These are phyloP conservation scores for Pyricularia sp. DNA, from an alignment of 2,329 filamentous ascomycete genomes.

Conservation along the genomic window DNA sequence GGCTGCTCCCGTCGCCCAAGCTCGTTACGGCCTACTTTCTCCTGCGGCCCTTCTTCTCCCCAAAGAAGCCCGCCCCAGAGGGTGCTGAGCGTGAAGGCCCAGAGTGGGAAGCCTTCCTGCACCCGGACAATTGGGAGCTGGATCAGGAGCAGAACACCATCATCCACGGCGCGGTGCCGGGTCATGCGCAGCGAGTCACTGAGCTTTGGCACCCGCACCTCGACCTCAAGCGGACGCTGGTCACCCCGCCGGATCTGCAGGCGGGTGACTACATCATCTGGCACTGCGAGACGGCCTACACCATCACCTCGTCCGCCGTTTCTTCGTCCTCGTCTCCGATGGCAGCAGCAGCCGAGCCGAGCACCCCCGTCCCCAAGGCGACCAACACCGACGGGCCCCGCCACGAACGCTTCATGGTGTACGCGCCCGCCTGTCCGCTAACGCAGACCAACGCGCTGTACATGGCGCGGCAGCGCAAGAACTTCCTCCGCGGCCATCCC, in stretches of 20 bases:
- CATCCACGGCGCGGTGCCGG: conserved; percentile 48
- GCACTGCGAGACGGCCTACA: conserved; percentile 49
- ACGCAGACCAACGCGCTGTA: conserved; percentile 50
- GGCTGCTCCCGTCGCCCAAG: conserved; percentile 37
- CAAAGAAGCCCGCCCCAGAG: conserved; percentile 21
- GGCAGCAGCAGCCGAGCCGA: conserved; percentile 6
- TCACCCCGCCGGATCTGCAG: conserved; percentile 44
- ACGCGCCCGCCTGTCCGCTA: conserved; percentile 44
- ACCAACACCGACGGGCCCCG: conserved; percentile 25
- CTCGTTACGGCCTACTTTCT: conserved; percentile 38
- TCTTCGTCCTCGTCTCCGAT: conserved; percentile 21
- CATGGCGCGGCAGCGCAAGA: conserved; percentile 46
- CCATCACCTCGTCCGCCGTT: conserved; percentile 36
- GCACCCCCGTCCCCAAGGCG: conserved; percentile 19
- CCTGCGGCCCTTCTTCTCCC: conserved; percentile 42
- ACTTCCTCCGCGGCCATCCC: conserved; percentile 43
- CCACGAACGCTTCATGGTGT: conserved; percentile 38
- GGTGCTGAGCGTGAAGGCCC: conserved; percentile 21
- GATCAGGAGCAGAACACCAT: conserved; percentile 42
- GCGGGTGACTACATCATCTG: conserved; percentile 50
- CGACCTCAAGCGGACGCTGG: conserved; percentile 40
- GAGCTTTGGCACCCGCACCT: conserved; percentile 50
- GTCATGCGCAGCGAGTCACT: conserved; percentile 47
- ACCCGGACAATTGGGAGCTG: conserved; percentile 32
- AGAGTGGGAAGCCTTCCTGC: conserved; percentile 43